Percentiles rank a stretch among this genome's conserved stretches.
Conservation (phyloP, 768 basidiomycete species). For the Lactarius vividus region DNA sequence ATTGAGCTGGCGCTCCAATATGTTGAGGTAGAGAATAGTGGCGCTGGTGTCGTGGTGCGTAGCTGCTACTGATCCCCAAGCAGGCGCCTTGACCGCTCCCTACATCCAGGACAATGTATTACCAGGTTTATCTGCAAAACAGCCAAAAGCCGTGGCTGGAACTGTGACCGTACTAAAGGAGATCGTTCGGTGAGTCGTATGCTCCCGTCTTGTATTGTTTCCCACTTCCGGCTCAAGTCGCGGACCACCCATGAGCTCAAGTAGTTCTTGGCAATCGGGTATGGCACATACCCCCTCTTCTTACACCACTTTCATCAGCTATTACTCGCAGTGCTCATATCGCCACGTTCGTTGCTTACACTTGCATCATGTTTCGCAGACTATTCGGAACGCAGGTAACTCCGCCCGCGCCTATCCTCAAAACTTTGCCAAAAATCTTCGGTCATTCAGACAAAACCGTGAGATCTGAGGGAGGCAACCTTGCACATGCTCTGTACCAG, state of each 20-base stretch:
- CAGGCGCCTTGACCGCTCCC: not conserved
- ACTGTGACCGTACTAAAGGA: slow-evolving; percentile 78
- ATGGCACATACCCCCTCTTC: not conserved
- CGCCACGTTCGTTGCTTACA: not conserved
- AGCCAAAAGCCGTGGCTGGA: slow-evolving; percentile 89
- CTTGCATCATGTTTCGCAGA: slow-evolving; percentile 40
- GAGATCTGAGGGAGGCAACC: slow-evolving; percentile 81
- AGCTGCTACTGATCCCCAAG: slow-evolving; percentile 27
- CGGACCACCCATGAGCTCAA: not conserved
- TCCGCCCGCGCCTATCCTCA: slow-evolving; percentile 77
- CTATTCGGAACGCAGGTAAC: slow-evolving; percentile 75
- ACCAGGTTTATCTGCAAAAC: slow-evolving; percentile 85
- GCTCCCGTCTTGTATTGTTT: not conserved
- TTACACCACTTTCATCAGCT: not conserved
- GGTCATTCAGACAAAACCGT: slow-evolving; percentile 94
- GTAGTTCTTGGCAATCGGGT: not conserved
- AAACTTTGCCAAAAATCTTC: slow-evolving; percentile 88
- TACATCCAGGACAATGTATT: slow-evolving; percentile 54
- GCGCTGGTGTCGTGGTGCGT: slow-evolving; percentile 85
- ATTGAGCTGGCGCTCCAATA: slow-evolving; percentile 85
- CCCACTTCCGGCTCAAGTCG: not conserved
- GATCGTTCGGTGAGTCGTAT: slow-evolving; percentile 64
- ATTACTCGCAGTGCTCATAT: not conserved
- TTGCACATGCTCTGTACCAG: slow-evolving; percentile 77
- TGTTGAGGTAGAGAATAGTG: slow-evolving; percentile 90